phyloP scores from a whole-genome alignment of 768 basidiomycete genomes.

The Daedaleopsis nitida region DNA sequence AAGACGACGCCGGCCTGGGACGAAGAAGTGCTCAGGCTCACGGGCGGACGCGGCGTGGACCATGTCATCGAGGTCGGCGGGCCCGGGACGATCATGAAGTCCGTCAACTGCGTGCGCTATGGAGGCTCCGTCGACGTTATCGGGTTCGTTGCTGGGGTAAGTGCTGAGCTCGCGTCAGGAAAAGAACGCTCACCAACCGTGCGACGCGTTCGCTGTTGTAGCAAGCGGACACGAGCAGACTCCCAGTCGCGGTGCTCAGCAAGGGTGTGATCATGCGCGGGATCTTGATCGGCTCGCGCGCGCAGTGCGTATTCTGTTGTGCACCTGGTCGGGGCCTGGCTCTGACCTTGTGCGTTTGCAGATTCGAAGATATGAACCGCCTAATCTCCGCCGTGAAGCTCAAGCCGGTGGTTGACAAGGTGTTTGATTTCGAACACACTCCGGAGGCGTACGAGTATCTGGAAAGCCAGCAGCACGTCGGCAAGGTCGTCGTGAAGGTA shows the following conservation, averaged over 20 bases:
- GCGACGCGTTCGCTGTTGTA: not conserved
- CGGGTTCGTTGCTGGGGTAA: conserved; percentile 50
- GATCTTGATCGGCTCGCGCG: conserved; percentile 57
- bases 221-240: conserved; percentile 20
- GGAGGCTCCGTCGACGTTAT: conserved; percentile 53
- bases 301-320: conserved; percentile 47
- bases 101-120: conserved; percentile 39
- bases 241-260: conserved; percentile 21
- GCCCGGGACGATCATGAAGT: conserved; percentile 48
- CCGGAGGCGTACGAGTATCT: conserved; percentile 54
- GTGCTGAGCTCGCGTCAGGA: conserved; percentile 10
- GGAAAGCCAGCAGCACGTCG: conserved; percentile 57
- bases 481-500: conserved; percentile 61
- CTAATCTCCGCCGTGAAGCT: conserved; percentile 48
- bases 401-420: conserved; percentile 55
- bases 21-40: conserved; percentile 47
- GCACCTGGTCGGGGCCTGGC: conserved; percentile 14
- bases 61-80: conserved; percentile 57
- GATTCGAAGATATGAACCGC: conserved; percentile 56
- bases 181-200: conserved; percentile 2
- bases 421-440: conserved; percentile 59
- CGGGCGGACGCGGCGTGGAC: conserved; percentile 34
- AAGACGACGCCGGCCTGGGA: conserved; percentile 60
- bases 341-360: conserved; percentile 33
- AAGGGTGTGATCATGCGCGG: conserved; percentile 46